Base-by-base conservation (phyloP, 2,329 filamentous ascomycete species). In the Xylaria sp. region DNA sequence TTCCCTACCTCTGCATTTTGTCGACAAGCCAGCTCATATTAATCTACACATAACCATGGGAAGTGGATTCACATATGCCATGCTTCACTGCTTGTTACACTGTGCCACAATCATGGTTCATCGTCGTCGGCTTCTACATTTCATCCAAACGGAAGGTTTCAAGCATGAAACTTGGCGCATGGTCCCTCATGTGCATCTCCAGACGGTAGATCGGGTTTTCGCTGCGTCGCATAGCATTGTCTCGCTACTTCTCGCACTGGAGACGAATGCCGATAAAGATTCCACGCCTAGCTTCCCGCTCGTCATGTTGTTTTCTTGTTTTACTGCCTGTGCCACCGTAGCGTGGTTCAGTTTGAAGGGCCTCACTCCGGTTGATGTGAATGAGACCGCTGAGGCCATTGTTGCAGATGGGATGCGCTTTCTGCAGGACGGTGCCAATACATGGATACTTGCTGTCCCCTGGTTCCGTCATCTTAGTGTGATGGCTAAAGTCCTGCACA, bases 41-140 rank as follows among this genome's bases (percentile, higher is more conserved):
- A 86, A 85, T 73, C 80, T 89, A 4, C 87, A 89, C 77, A 88
- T 89, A 75, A 89, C 87, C 21, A 89, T 89, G 87, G 87, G 87
- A 42, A 88, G 86, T 53, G 87, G 87, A 64, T 87, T 86, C 73
- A 89, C 86, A 0, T 89, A 87, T 75, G 86, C 87, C 69, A 88
- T 89, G 85, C 82, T 89, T 59, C 87, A 89, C 77, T 88, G 85
- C 65, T 83, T 89, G 24, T 81, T 89, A 21, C 86, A 89, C 75
- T 89, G 86, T 73, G 85, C 86, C 9, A 87, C 85, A 32, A 86
- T 89, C 70, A 89, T 89, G 76, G 85, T 89, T 55, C 86, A 88
- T 75, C 85, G 87, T 8, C 85, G 87, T 27, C 84, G 85, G 57
- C 85, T 89, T 47, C 80, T 89, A 51, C 87, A 89, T 75, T 81